Percentiles rank a stretch among this genome's conserved stretches.
Evolutionary conservation across 768 basidiomycete genomes (phyloP).

Genomic region (Tricholoma hemisulphureum): DNA sequence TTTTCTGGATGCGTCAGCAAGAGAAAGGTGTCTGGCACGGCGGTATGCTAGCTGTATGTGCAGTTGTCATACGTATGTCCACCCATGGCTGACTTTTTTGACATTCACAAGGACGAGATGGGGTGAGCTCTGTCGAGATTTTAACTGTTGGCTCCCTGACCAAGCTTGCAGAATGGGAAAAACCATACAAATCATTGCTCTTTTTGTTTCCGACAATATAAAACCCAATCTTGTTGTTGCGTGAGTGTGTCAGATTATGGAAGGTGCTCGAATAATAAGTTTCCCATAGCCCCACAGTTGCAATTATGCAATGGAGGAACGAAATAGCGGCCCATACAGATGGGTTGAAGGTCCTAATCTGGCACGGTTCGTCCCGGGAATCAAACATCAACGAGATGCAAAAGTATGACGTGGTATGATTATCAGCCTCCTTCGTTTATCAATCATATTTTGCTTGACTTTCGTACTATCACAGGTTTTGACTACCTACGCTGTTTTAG

Average conservation of each 20-base stretch:
- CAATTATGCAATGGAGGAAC: slow-evolving; percentile 84
- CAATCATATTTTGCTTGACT: background rate
- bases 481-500: slow-evolving; percentile 85
- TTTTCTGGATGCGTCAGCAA: slow-evolving; percentile 95
- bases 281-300: slow-evolving; percentile 47
- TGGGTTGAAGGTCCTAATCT: slow-evolving; percentile 83
- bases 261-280: slow-evolving; percentile 48
- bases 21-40: slow-evolving; percentile 86
- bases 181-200: slow-evolving; percentile 94
- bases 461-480: slow-evolving; percentile 60
- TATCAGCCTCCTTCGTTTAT: background rate
- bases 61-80: background rate
- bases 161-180: slow-evolving; percentile 71
- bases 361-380: slow-evolving; percentile 82
- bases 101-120: slow-evolving; percentile 74
- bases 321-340: slow-evolving; percentile 87
- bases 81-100: background rate
- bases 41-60: slow-evolving; percentile 84
- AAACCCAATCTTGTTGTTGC: slow-evolving; percentile 93
- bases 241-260: slow-evolving; percentile 48
- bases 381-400: slow-evolving; percentile 64
- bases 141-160: background rate
- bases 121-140: slow-evolving; percentile 51
- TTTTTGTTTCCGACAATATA: slow-evolving; percentile 73
- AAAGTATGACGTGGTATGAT: slow-evolving; percentile 82